Percentiles rank a stretch among this genome's conserved stretches.
Conservation (phyloP, 1,284 basidiomycete species). For the Puccinia brachypodii region DNA sequence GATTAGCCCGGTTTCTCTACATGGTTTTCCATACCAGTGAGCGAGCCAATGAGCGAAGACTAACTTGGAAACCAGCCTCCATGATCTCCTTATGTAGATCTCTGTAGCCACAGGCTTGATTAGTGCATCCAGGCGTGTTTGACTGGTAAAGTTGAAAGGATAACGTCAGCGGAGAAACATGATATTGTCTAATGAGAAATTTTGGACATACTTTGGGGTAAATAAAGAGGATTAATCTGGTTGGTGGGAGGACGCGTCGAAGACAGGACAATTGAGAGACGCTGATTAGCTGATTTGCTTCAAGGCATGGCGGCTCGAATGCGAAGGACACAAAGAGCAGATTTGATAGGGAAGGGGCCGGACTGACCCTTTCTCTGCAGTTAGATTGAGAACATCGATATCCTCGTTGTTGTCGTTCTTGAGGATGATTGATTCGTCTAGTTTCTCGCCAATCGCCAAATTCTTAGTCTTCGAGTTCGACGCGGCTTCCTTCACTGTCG, state of each 20-base stretch:
- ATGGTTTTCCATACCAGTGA: no score
- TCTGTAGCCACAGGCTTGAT: constrained; percentile 51
- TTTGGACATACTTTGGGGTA: constrained; percentile 49
- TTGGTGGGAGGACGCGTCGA: not conserved
- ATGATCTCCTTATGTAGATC: constrained; percentile 50
- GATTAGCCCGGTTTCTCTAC: no score
- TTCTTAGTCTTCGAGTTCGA: not conserved
- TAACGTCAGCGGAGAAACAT: not conserved
- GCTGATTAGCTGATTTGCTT: not conserved
- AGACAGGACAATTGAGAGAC: not conserved
- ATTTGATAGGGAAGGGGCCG: not conserved
- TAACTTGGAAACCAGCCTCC: constrained; percentile 50
- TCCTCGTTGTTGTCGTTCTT: not conserved
- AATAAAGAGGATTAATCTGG: constrained; percentile 50
- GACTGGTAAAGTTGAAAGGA: constrained; percentile 21
- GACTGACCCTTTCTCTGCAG: constrained; percentile 7
- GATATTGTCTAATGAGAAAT: not conserved
- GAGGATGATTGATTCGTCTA: not conserved
- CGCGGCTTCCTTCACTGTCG: not conserved
- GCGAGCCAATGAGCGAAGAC: not conserved
- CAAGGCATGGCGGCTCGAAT: not conserved
- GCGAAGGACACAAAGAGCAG: not conserved
- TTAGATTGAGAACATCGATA: not conserved
- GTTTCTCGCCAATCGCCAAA: not conserved
- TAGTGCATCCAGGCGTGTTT: constrained; percentile 50